Conservation (phyloP, 306 rosid species). For the Arachis stenosperma region DNA sequence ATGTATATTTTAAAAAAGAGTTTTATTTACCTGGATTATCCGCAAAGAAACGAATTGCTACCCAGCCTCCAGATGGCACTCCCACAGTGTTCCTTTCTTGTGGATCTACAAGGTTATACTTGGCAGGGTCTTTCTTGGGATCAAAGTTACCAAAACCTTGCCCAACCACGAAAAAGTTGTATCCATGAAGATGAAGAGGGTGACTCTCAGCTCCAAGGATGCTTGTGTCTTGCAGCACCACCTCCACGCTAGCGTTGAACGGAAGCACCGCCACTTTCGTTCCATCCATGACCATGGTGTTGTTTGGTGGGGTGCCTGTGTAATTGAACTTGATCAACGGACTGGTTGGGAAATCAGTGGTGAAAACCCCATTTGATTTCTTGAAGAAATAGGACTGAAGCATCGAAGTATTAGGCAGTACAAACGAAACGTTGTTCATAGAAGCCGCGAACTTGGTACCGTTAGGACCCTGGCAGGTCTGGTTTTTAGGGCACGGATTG, state of each 20-base stretch:
- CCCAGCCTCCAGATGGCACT: constrained; percentile 46
- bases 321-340: constrained; percentile 32
- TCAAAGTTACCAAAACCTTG: constrained; percentile 45
- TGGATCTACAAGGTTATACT: constrained; percentile 37
- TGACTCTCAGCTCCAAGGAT: constrained; percentile 40
- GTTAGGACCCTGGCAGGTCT: constrained; percentile 46
- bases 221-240: constrained; percentile 39
- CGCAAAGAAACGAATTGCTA: constrained; percentile 40
- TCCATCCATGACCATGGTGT: constrained; percentile 34
- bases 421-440: constrained; percentile 37
- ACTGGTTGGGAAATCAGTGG: constrained; percentile 36
- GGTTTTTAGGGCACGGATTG: constrained; percentile 39
- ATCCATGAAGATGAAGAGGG: constrained; percentile 42
- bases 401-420: constrained; percentile 27
- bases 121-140: constrained; percentile 40
- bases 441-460: constrained; percentile 39
- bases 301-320: constrained; percentile 41
- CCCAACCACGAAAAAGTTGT: constrained; percentile 36
- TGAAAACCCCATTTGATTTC: constrained; percentile 42
- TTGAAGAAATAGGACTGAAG: constrained; percentile 36
- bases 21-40: constrained; percentile 41
- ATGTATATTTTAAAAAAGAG: too few relatives aligned
- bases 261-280: constrained; percentile 41
- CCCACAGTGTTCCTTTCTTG: constrained; percentile 42
- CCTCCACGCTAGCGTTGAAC: constrained; percentile 39